Conservation (phyloP, 2,329 filamentous ascomycete species). For the Trichoderma semiorbis region DNA sequence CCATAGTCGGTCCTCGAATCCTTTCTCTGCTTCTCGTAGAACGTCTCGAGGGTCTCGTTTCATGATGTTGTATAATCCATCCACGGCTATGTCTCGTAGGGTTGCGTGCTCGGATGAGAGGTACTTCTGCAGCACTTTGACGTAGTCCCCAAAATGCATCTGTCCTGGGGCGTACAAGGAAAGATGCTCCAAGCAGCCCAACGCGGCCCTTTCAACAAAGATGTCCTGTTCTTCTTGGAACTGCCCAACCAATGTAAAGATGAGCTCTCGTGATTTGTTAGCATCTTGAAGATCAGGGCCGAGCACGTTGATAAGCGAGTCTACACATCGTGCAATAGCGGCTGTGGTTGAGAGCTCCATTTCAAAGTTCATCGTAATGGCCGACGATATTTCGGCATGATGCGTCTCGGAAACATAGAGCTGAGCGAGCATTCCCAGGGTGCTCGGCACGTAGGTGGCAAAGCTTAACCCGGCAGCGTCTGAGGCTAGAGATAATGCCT, state of each 20-base stretch:
- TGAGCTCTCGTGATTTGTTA: conserved; percentile 85
- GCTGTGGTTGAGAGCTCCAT: conserved; percentile 78
- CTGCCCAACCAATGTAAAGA: conserved; percentile 78
- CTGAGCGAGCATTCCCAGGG: conserved; percentile 89
- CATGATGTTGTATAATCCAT: conserved; percentile 92
- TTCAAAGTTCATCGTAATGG: conserved; percentile 86
- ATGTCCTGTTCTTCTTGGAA: conserved; percentile 73
- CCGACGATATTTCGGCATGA: conserved; percentile 74
- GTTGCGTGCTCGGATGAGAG: conserved; percentile 66
- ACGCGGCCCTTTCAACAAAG: conserved; percentile 69
- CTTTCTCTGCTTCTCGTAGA: conserved; percentile 67
- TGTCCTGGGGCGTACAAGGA: conserved; percentile 87
- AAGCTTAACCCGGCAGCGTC: conserved; percentile 93
- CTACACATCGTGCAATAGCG: conserved; percentile 81
- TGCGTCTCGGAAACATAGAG: conserved; percentile 90
- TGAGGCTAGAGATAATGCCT: conserved; percentile 79
- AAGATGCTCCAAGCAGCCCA: conserved; percentile 84
- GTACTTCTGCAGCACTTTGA: conserved; percentile 74
- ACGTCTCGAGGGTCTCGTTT: conserved; percentile 85
- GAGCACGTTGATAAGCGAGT: conserved; percentile 94
- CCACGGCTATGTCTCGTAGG: conserved; percentile 75
- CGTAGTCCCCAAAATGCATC: conserved; percentile 80
- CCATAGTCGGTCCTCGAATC: conserved; percentile 90
- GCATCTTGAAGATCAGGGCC: conserved; percentile 94
- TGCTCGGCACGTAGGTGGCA: conserved; percentile 83